Base-by-base conservation (phyloP, 208 protist species). In the Trypanosoma cruzi region DNA sequence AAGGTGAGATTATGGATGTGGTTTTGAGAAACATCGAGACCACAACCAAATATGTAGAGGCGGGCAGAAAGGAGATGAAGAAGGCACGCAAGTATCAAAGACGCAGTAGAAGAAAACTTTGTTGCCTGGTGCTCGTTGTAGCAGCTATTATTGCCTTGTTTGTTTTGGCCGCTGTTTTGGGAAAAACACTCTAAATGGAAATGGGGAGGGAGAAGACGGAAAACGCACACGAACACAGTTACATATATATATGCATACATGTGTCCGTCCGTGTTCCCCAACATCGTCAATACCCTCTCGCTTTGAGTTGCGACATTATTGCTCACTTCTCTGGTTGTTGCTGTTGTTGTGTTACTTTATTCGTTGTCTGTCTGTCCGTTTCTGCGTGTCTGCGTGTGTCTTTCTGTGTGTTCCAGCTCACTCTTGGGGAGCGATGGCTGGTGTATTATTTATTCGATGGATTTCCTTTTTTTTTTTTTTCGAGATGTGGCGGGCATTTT, bases 1-100 rank as follows among this genome's bases (percentile, higher is more conserved):
- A 97, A 54, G 88, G 84, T 3, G 87, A 97, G 53, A 26, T 93
- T 26, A 82, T 96, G 79, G 88, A 97, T 75, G 73, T 94, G 22
- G 86, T 97, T 64, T 64, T 90, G 10, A 68, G 61, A n/a, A 97
- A 97, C 65, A 73, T 97, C 20, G 74, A 85, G 26, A 64, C 32
- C 36, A 78, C 81, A 44, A 83, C 68, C 0, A 28, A 70, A 18
- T 95, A 89, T 72, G 78, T 96, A 10, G 85, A 93, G 71, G 63
- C 61, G 44, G 84, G 86, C 2, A 76, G 82, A 2, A 72, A 65
- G 28, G 86, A 95, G 67, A 69, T 96, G 50, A 85, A 86, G 63
- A 86, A 92, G 60, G 87, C 84, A 6, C 79, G 83, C 16, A 86
- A 92, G 75, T 93, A 91, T 64, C 76, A 91, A 63, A 92, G 92